Evolutionary conservation across 495 filamentous ascomycete genomes (phyloP).

Genomic region (Penicillium subrubescens): DNA sequence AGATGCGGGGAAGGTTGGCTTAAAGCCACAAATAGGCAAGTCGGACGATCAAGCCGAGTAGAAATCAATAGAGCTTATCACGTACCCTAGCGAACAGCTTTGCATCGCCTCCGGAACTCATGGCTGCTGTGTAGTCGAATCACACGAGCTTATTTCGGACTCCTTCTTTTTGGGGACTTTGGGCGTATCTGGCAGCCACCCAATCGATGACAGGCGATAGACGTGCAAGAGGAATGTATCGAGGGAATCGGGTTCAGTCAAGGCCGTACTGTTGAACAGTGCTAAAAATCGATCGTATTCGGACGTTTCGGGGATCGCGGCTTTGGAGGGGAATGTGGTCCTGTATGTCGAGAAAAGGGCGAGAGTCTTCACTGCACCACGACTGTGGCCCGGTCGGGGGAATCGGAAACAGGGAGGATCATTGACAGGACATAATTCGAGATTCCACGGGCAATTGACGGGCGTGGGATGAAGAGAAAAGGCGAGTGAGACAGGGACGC

Average conservation of each 20-base stretch:
- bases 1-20: slow-evolving; percentile 27
- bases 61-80: slow-evolving; percentile 27
- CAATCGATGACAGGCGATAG: slow-evolving; percentile 21
- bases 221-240: background rate
- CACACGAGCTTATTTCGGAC: slow-evolving; percentile 12
- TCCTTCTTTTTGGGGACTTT: slow-evolving; percentile 13
- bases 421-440: slow-evolving; percentile 23
- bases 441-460: slow-evolving; percentile 1
- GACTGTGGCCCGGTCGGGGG: slow-evolving; percentile 18
- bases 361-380: slow-evolving; percentile 25
- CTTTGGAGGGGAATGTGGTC: slow-evolving; percentile 9
- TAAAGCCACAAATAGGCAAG: slow-evolving; percentile 11
- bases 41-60: slow-evolving; percentile 17
- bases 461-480: slow-evolving; percentile 10
- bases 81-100: slow-evolving; percentile 99
- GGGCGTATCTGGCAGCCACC: slow-evolving; percentile 10
- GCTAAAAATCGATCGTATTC: slow-evolving; percentile 7
- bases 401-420: slow-evolving; percentile 18
- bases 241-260: background rate
- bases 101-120: slow-evolving; percentile 91
- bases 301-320: slow-evolving; percentile 3
- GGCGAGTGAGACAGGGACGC: slow-evolving; percentile 16
- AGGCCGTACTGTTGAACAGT: background rate
- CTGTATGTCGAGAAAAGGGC: slow-evolving; percentile 21
- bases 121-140: slow-evolving; percentile 39